These are phyloP conservation scores for Rubroboletus pulcherrimus DNA, from an alignment of 768 basidiomycete genomes.

Conservation along the genomic window DNA sequence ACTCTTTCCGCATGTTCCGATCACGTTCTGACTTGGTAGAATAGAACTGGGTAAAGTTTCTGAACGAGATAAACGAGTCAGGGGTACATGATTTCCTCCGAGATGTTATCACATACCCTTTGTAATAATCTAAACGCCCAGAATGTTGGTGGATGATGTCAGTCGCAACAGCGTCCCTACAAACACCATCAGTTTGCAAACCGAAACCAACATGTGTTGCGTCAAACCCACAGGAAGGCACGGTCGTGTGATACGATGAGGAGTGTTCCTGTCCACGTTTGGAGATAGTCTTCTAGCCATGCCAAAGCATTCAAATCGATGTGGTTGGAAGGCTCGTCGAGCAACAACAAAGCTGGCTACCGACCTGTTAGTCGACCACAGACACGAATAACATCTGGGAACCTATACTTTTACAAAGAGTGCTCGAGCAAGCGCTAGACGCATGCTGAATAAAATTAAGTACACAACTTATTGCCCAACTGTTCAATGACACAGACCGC, in stretches of 20 bases:
- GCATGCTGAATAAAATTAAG: constrained; percentile 60
- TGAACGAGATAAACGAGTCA: constrained; percentile 26
- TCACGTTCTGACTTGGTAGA: constrained; percentile 96
- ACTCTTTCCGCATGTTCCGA: constrained; percentile 87
- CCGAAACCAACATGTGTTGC: not conserved
- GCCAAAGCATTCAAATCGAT: constrained; percentile 95
- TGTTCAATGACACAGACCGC: constrained; percentile 47
- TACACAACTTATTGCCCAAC: not conserved
- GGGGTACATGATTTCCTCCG: not conserved
- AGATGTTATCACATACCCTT: constrained; percentile 54
- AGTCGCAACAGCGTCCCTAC: constrained; percentile 89
- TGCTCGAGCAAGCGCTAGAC: constrained; percentile 90
- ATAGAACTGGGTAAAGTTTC: constrained; percentile 98
- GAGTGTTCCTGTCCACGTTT: constrained; percentile 89
- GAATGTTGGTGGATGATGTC: constrained; percentile 98
- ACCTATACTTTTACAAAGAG: constrained; percentile 83
- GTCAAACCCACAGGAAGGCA: constrained; percentile 71
- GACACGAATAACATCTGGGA: not conserved
- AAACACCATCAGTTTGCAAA: not conserved
- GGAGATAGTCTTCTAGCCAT: constrained; percentile 96
- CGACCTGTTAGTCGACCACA: constrained; percentile 5
- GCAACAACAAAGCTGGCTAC: constrained; percentile 71
- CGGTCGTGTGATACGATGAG: constrained; percentile 98
- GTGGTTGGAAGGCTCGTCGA: constrained; percentile 97
- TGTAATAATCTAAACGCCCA: constrained; percentile 92